Conservation (phyloP, 768 basidiomycete genomes). For the Serendipita sp. region DNA sequence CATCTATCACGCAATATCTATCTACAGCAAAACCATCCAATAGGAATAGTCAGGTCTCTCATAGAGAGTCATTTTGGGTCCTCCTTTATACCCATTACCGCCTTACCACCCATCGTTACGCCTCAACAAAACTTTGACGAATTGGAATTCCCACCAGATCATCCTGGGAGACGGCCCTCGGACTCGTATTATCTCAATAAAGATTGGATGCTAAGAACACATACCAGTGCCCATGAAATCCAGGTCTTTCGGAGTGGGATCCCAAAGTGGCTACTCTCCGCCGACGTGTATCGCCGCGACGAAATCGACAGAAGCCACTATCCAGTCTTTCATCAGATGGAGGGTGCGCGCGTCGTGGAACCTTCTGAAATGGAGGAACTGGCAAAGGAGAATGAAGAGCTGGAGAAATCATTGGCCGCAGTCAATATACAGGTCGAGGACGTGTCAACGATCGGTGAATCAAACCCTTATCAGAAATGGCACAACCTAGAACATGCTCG, state of each 20-base stretch:
- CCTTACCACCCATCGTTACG: slow-evolving; percentile 78
- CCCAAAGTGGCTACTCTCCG: slow-evolving; percentile 77
- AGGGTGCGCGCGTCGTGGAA: slow-evolving; percentile 72
- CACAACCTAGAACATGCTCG: slow-evolving; percentile 65
- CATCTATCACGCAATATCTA: slow-evolving; percentile 70
- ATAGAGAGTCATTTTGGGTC: slow-evolving; percentile 70
- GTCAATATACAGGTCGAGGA: slow-evolving; percentile 83
- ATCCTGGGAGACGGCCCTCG: slow-evolving; percentile 77
- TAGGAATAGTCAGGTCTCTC: slow-evolving; percentile 66
- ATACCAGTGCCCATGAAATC: slow-evolving; percentile 97
- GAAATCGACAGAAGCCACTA: slow-evolving; percentile 96
- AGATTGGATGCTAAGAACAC: slow-evolving; percentile 84
- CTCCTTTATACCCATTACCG: slow-evolving; percentile 53
- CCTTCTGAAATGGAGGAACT: slow-evolving; percentile 28
- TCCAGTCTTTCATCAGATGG: slow-evolving; percentile 97
- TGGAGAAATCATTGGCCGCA: slow-evolving; percentile 41
- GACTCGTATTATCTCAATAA: slow-evolving; percentile 96
- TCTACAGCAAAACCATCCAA: slow-evolving; percentile 61
- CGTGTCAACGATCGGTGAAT: slow-evolving; percentile 48
- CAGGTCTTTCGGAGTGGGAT: slow-evolving; percentile 61
- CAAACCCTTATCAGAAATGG: slow-evolving; percentile 66
- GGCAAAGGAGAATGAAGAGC: slow-evolving; percentile 50
- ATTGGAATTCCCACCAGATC: slow-evolving; percentile 83
- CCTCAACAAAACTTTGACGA: slow-evolving; percentile 92
- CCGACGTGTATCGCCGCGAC: slow-evolving; percentile 95